Base-by-base conservation (phyloP, 805 yeast species). In the Barnettozyma salicaria region DNA sequence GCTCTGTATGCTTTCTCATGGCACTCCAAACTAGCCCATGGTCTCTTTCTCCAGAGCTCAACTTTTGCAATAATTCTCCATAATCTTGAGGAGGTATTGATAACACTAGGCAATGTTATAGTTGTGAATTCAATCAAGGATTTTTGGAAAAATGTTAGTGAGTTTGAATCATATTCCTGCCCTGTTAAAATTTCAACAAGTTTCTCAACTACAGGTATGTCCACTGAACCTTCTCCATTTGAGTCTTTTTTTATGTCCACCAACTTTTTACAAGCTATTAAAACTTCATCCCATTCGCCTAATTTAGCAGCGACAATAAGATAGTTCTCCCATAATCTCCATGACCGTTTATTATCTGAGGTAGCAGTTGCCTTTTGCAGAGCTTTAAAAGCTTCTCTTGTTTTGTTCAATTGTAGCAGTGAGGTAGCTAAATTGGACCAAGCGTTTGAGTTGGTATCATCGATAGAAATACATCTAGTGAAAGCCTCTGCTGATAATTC, bases 401-500 rank as follows among this genome's bases (percentile, higher is more conserved):
- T 59, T 57, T 84, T 83, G 36, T 72, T 79, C 36, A 72, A 53
- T 44, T 72, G 73, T 27, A 88, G 61, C 37, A 85, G 68, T 0
- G 96, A 79, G 9, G 92, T 78, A 5, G 95, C 87, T 49, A 92
- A 68, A 54, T 92, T 92, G 9, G 95, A 79, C 98, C 98, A 92
- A 3, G 95, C 76, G 53, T 77, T 77, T 2, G 89, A 68, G 51
- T 78, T 87, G 0, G 79, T 70, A 18, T 84, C 95, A 56, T 88
- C 96, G 26, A 89, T 56, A 0, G 95, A 67, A 22, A 88, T 89
- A 63, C 96, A 87, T 51, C 97, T 69, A 1, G 95, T 80, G 56
- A 92, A 89, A 0, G 96, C 96, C 54, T 85, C 94, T 0, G 95
- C 79, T 0, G 97, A 95, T 30, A 83, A 60, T 18, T 78, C 82